These are phyloP conservation scores for Filobasidium wieringae DNA, from an alignment of 768 basidiomycete genomes.

Conservation along the genomic window DNA sequence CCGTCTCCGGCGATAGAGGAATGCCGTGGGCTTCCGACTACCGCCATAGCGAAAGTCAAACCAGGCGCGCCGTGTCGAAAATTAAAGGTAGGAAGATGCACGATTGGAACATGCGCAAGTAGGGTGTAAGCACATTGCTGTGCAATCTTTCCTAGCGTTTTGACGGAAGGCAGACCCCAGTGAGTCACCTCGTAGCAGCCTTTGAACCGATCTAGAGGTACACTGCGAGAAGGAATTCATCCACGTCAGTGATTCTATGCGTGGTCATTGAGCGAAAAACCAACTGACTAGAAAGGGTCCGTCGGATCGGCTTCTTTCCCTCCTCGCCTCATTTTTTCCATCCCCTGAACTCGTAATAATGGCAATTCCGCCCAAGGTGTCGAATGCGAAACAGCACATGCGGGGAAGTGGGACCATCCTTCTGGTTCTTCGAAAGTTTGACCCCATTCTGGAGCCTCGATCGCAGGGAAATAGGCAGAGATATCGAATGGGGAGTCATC, in stretches of 20 bases:
- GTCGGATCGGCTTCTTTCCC: slow-evolving; percentile 23
- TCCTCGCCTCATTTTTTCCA: slow-evolving; percentile 5
- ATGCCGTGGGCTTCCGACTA: slow-evolving; percentile 27
- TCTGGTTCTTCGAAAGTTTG: slow-evolving; percentile 5
- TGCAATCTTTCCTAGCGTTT: slow-evolving; percentile 37
- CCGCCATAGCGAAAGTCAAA: slow-evolving; percentile 40
- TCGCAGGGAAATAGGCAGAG: background rate
- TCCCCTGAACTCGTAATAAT: slow-evolving; percentile 24
- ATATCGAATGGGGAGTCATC: background rate
- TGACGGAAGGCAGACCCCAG: slow-evolving; percentile 36
- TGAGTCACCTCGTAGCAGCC: slow-evolving; percentile 38
- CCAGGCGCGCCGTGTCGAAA: slow-evolving; percentile 35
- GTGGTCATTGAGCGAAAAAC: background rate
- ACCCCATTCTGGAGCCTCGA: background rate
- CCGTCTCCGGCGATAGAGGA: slow-evolving; percentile 7
- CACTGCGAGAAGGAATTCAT: slow-evolving; percentile 3
- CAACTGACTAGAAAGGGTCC: slow-evolving; percentile 35
- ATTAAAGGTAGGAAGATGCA: slow-evolving; percentile 40
- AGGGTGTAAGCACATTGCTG: slow-evolving; percentile 36
- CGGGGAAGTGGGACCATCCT: slow-evolving; percentile 13
- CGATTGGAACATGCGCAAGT: slow-evolving; percentile 38
- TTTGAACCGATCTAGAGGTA: slow-evolving; percentile 34
- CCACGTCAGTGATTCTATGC: too few relatives aligned
- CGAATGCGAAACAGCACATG: slow-evolving; percentile 18
- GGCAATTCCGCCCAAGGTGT: slow-evolving; percentile 35